A percentile compares a stretch with the other conserved stretches of the same genome.
Evolutionary conservation across 441 rosid genomes (phyloP).

Genomic region (Arabidopsis lyrata): DNA sequence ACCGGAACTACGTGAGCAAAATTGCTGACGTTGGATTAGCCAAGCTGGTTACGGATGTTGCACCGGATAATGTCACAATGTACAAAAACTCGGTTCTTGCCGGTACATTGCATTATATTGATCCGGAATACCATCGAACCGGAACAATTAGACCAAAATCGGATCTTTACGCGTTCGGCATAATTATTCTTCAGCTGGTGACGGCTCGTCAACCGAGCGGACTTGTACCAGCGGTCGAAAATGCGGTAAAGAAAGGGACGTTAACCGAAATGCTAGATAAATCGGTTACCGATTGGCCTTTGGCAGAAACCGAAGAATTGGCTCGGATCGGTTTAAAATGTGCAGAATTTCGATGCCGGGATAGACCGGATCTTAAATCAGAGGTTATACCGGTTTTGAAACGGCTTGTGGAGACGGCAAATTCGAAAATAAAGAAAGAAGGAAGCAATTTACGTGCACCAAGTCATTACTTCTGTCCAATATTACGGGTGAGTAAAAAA

Average conservation of each 20-base stretch:
- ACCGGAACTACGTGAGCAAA: slow-evolving; percentile 77
- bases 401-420: slow-evolving; percentile 65
- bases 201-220: slow-evolving; percentile 66
- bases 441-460: slow-evolving; percentile 58
- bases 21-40: slow-evolving; percentile 90
- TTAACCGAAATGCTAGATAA: slow-evolving; percentile 63
- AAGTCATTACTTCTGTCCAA: slow-evolving; percentile 87
- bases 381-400: slow-evolving; percentile 80
- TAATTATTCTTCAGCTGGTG: slow-evolving; percentile 71
- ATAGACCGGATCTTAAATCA: slow-evolving; percentile 81
- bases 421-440: slow-evolving; percentile 55
- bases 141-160: slow-evolving; percentile 91
- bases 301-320: slow-evolving; percentile 75
- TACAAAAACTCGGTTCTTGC: slow-evolving; percentile 71
- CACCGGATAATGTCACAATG: slow-evolving; percentile 76
- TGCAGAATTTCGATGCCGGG: slow-evolving; percentile 78
- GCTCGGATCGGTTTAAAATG: slow-evolving; percentile 74
- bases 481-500: slow-evolving; percentile 57
- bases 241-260: slow-evolving; percentile 61
- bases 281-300: slow-evolving; percentile 80
- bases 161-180: slow-evolving; percentile 80
- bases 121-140: slow-evolving; percentile 88
- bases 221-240: slow-evolving; percentile 59
- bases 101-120: slow-evolving; percentile 84
- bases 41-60: slow-evolving; percentile 70